Conservation (phyloP, 768 basidiomycete genomes). For the Termitomyces sp. region DNA sequence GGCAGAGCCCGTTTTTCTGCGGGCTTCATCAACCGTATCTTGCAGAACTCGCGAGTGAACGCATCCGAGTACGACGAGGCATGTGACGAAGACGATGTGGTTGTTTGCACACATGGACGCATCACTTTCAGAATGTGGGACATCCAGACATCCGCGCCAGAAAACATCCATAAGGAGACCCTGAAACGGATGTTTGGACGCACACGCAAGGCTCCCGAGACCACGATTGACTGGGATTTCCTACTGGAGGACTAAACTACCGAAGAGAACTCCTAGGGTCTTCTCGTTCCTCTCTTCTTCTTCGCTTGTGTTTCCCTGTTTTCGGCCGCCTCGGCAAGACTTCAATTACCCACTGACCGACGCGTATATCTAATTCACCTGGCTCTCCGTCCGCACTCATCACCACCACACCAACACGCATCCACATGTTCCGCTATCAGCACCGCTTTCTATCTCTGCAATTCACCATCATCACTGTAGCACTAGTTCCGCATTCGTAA, state of each 20-base stretch:
- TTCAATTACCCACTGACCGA: background rate
- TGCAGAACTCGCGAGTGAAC: slow-evolving; percentile 46
- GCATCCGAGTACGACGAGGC: slow-evolving; percentile 25
- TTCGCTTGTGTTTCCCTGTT: slow-evolving; percentile 5
- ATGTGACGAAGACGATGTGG: slow-evolving; percentile 52
- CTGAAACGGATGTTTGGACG: slow-evolving; percentile 61
- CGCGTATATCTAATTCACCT: background rate
- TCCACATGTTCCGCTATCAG: slow-evolving; percentile 3
- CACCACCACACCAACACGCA: background rate
- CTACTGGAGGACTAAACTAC: slow-evolving; percentile 58
- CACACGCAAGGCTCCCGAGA: slow-evolving; percentile 47
- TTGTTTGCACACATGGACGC: slow-evolving; percentile 52
- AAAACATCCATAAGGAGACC: slow-evolving; percentile 55
- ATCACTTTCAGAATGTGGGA: slow-evolving; percentile 81
- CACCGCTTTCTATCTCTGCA: slow-evolving; percentile 4
- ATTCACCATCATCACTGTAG: slow-evolving; percentile 17
- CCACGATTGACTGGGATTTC: slow-evolving; percentile 72
- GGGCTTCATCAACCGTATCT: slow-evolving; percentile 68
- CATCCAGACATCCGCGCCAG: slow-evolving; percentile 56
- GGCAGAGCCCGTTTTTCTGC: slow-evolving; percentile 56
- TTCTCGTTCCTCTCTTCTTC: slow-evolving; percentile 7
- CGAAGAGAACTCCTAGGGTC: background rate
- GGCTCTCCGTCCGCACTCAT: background rate
- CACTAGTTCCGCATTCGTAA: slow-evolving; percentile 16
- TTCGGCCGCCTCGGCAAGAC: background rate